These are phyloP conservation scores for Solanum gandarillasii DNA, from an alignment of 257 asterid genomes.

Conservation along the genomic window DNA sequence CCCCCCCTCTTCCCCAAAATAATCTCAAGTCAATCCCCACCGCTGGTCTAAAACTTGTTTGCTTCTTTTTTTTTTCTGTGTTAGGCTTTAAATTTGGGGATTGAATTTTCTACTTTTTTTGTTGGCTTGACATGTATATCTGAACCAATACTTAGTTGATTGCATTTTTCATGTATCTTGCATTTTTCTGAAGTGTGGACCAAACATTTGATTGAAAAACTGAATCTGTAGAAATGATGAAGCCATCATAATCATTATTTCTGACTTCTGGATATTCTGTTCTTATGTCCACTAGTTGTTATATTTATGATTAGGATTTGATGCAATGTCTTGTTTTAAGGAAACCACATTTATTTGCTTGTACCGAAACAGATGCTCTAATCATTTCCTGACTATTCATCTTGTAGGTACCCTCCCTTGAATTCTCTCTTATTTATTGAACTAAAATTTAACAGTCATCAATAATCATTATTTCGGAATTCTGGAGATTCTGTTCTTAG, in stretches of 20 bases:
- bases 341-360: background rate
- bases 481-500: background rate
- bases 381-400: background rate
- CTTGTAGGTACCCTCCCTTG: slow-evolving; percentile 65
- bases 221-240: background rate
- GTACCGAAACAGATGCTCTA: background rate
- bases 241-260: background rate
- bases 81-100: background rate
- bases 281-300: background rate
- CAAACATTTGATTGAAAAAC: background rate
- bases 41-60: background rate
- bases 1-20: background rate
- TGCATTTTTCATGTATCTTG: background rate
- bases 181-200: background rate
- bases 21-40: background rate
- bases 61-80: background rate
- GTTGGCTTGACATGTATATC: background rate
- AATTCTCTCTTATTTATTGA: slow-evolving; percentile 68
- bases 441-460: slow-evolving; percentile 43
- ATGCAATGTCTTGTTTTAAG: background rate
- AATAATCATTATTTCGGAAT: background rate
- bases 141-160: background rate
- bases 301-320: background rate
- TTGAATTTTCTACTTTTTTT: background rate
- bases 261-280: background rate